Evolutionary conservation across 768 basidiomycete genomes (phyloP).

Genomic region (Tylopilus subfusipes): DNA sequence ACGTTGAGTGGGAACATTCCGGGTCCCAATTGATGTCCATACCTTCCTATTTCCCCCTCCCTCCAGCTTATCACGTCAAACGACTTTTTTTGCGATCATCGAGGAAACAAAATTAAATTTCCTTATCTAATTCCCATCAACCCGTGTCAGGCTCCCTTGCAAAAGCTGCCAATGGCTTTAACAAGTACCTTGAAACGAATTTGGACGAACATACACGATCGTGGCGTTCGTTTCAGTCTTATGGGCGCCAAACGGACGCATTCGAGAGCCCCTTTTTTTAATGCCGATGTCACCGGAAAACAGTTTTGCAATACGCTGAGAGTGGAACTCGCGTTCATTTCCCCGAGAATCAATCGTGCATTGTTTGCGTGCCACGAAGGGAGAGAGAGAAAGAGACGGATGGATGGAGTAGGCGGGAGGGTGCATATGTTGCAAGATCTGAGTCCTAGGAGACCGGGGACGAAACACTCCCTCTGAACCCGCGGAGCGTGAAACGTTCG

Average conservation of each 20-base stretch:
- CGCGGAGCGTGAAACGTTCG: neutral
- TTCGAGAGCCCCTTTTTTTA: neutral
- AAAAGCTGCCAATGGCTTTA: neutral
- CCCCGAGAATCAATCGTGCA: neutral
- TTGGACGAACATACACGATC: neutral
- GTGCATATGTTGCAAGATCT: neutral
- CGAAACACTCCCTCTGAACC: neutral
- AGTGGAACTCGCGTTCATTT: neutral
- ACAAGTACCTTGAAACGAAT: constrained; percentile 2
- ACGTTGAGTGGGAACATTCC: neutral
- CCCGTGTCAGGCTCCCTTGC: neutral
- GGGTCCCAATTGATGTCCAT: neutral
- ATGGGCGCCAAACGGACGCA: neutral
- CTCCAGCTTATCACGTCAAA: neutral
- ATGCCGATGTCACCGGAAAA: neutral
- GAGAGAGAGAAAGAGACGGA: neutral
- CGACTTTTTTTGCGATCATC: neutral
- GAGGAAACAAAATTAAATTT: neutral
- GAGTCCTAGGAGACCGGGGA: neutral
- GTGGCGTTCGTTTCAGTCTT: neutral
- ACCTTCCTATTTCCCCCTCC: neutral
- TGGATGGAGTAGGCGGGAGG: too few relatives aligned
- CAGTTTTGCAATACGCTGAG: neutral
- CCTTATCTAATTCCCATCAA: neutral
- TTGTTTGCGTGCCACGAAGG: neutral